Percentiles rank a stretch among this genome's conserved stretches.
Evolutionary conservation across 2,329 filamentous ascomycete genomes (phyloP).

Genomic region (Gyromitra esculenta): DNA sequence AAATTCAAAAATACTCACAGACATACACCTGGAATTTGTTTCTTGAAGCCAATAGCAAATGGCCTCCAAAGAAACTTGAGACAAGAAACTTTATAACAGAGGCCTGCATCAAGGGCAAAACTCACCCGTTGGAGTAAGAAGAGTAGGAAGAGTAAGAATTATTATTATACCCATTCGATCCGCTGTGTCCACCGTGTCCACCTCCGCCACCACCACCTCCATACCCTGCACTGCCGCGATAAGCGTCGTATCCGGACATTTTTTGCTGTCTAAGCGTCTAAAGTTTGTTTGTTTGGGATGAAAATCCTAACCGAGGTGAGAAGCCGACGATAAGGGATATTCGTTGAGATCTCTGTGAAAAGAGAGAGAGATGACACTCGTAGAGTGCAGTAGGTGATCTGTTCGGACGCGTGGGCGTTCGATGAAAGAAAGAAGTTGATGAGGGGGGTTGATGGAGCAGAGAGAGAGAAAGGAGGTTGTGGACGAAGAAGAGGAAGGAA

Average conservation of each 20-base stretch:
- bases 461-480: conserved; percentile 46
- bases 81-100: conserved; percentile 61
- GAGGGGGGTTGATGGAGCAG: conserved; percentile 26
- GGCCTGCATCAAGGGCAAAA: conserved; percentile 60
- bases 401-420: conserved; percentile 41
- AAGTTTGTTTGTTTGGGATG: conserved; percentile 22
- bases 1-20: conserved; percentile 55
- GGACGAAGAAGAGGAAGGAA: conserved; percentile 38
- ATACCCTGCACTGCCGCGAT: conserved; percentile 66
- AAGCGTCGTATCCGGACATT: conserved; percentile 75
- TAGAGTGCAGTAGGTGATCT: conserved; percentile 24
- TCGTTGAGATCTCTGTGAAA: conserved; percentile 27
- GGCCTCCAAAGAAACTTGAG: conserved; percentile 58
- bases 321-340: conserved; percentile 22
- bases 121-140: conserved; percentile 57
- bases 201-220: conserved; percentile 60
- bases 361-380: conserved; percentile 38
- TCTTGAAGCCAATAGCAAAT: conserved; percentile 40
- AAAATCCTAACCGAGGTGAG: conserved; percentile 34
- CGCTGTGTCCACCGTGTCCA: conserved; percentile 56
- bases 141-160: conserved; percentile 58
- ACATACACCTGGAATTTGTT: conserved; percentile 19
- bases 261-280: conserved; percentile 57
- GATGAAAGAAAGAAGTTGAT: conserved; percentile 36
- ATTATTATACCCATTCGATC: conserved; percentile 64